A percentile compares a stretch with the other conserved stretches of the same genome.
These are phyloP conservation scores for Chrysanthemum lavandulifolium DNA, from an alignment of 129 eudicot genomes.

Conservation along the genomic window DNA sequence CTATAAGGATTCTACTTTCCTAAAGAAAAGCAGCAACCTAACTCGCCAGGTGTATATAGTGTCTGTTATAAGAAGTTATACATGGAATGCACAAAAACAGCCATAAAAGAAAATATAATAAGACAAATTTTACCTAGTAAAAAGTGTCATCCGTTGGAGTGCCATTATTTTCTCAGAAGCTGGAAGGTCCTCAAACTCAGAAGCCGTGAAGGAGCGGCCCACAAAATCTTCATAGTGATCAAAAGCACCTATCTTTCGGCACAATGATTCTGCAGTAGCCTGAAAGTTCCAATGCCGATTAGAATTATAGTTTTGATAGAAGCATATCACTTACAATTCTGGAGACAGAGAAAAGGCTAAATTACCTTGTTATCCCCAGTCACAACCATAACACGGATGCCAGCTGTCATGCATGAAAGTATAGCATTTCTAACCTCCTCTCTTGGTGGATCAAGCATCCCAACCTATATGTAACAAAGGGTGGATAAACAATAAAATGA, in stretches of 20 bases:
- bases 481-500: constrained; percentile 10
- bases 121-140: constrained; percentile 53
- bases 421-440: constrained; percentile 92
- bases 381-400: constrained; percentile 97
- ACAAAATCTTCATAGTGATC: constrained; percentile 81
- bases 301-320: constrained; percentile 2
- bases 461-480: constrained; percentile 50
- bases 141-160: constrained; percentile 87
- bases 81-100: not conserved
- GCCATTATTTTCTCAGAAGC: constrained; percentile 69
- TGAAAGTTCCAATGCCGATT: constrained; percentile 34
- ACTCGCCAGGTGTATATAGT: too few relatives aligned
- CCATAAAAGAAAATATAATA: not conserved
- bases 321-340: not conserved
- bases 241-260: constrained; percentile 90
- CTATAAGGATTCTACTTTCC: too few relatives aligned
- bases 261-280: constrained; percentile 95
- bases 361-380: constrained; percentile 99
- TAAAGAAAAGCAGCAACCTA: too few relatives aligned
- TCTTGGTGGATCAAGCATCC: constrained; percentile 99
- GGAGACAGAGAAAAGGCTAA: not conserved
- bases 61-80: too few relatives aligned
- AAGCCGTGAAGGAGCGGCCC: constrained; percentile 90
- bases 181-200: constrained; percentile 95
- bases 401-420: constrained; percentile 97